These are phyloP conservation scores for Neonectria hederae DNA, from an alignment of 2,329 filamentous ascomycete species.

Conservation along the genomic window DNA sequence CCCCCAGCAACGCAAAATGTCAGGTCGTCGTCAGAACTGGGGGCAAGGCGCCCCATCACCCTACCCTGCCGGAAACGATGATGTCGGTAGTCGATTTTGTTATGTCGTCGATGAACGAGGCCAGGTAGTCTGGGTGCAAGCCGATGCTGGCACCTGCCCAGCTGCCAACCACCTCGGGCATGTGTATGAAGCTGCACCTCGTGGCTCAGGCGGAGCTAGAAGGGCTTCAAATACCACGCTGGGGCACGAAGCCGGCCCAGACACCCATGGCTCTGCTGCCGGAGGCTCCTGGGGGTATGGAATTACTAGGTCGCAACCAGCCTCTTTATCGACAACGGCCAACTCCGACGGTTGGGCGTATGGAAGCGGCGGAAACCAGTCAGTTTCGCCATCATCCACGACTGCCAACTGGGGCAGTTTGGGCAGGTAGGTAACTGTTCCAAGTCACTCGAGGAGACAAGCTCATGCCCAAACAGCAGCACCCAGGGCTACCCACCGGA, in stretches of 20 bases:
- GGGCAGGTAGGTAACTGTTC: background rate
- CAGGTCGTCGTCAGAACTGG: background rate
- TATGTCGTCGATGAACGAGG: background rate
- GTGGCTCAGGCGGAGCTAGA: no score
- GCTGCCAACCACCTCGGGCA: background rate
- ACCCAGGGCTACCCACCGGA: background rate
- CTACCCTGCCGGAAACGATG: background rate
- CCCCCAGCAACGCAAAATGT: background rate
- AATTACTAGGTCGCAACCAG: background rate
- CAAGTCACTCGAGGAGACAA: background rate
- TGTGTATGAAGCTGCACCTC: background rate
- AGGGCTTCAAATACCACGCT: no score
- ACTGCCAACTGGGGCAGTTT: conserved; percentile 5
- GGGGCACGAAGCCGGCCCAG: background rate
- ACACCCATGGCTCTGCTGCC: background rate
- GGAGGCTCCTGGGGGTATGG: background rate
- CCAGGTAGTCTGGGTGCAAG: no score
- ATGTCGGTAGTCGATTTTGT: background rate
- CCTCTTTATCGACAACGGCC: conserved; percentile 1
- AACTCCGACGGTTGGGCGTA: background rate
- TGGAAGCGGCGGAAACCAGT: background rate
- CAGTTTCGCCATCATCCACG: conserved; percentile 3
- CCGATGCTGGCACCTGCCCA: background rate
- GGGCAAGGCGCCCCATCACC: background rate
- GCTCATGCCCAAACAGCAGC: conserved; percentile 5